Conservation (phyloP, 2,329 filamentous ascomycete genomes). For the Blastomyces gilchristii region DNA sequence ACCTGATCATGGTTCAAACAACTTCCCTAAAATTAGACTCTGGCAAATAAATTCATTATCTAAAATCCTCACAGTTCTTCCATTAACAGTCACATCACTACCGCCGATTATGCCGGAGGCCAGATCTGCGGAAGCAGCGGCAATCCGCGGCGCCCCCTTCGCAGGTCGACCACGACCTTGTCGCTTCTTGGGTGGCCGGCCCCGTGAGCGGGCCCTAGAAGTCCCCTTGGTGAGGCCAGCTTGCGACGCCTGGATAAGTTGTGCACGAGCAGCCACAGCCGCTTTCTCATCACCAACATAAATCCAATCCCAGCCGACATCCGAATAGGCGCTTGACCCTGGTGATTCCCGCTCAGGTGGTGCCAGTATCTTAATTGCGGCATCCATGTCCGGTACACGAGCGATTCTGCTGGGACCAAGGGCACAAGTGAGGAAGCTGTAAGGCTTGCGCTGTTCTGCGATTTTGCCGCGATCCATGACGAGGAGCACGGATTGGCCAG, state of each 20-base stretch:
- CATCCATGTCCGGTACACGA: conserved; percentile 53
- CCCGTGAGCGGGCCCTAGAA: not conserved
- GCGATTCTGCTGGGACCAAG: conserved; percentile 60
- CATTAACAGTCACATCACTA: conserved; percentile 28
- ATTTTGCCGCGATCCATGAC: conserved; percentile 55
- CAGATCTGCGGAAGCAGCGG: conserved; percentile 26
- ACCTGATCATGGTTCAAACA: conserved; percentile 49
- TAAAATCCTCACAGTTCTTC: conserved; percentile 54
- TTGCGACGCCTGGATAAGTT: conserved; percentile 16
- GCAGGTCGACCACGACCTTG: conserved; percentile 14
- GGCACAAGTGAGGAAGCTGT: conserved; percentile 69
- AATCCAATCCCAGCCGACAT: conserved; percentile 57
- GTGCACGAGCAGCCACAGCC: conserved; percentile 41
- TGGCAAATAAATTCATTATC: conserved; percentile 84
- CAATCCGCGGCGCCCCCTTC: conserved; percentile 37
- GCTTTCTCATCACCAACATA: conserved; percentile 60
- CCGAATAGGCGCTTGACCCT: conserved; percentile 10
- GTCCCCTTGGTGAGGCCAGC: conserved; percentile 3
- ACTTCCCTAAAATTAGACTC: conserved; percentile 74
- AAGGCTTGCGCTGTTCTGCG: conserved; percentile 58
- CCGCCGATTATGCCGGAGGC: conserved; percentile 21
- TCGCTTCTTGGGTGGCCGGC: not conserved
- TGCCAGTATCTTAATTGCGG: conserved; percentile 49
- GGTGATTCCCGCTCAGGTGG: not conserved
- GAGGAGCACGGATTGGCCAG: conserved; percentile 57